Base-by-base conservation (phyloP, 352 stramenopile genomes). In the Phytophthora brassicae region DNA sequence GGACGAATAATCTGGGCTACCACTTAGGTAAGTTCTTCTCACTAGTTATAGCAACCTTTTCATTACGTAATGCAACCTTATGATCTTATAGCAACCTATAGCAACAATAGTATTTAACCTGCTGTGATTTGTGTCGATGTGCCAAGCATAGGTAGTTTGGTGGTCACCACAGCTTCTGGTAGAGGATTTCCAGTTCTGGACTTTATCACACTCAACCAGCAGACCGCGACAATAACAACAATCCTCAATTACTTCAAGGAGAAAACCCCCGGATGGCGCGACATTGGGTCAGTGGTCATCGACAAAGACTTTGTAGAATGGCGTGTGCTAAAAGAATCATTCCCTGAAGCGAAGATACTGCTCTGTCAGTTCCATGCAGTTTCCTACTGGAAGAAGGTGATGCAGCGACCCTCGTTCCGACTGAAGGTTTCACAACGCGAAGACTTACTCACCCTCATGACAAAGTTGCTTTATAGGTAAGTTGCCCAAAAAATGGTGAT, bases 261-360 rank as follows among this genome's bases (percentile, higher is more conserved):
- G 28, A 55, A 44, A 17, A 63, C 65, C 43, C 12, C 23, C 3
- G 31, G n/a, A 13, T 70, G 60, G 60, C 11, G 2, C 16, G 16
- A 3, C 17, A 43, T 43, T 8, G 2, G 4, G 14, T 43, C 16
- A 11, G 36, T 43, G 16, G 36, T 43, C 5, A 43, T 43, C 3
- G 61, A 68, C 33, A 68, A 75, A 38, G 61, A 71, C 24, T 71
- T 64, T 23, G 44, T 60, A 8, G 56, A 75, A 24, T 71, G 61
- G 51, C 14, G 24, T 2, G 46, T 60, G 4, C 26, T 75, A 19
- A 9, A 31, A 9, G 33, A 11, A 2, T 68, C 22, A 6, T 48
- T 48, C 17, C 42, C 42, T 17, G 1, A n/a, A 19, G 20, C 42
- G 6, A 48, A 48, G 16, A 29, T 48, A 20, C 22, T 48, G 12